Evolutionary conservation across 257 asterid genomes (phyloP).

Genomic region (Salvia rosmarinus): DNA sequence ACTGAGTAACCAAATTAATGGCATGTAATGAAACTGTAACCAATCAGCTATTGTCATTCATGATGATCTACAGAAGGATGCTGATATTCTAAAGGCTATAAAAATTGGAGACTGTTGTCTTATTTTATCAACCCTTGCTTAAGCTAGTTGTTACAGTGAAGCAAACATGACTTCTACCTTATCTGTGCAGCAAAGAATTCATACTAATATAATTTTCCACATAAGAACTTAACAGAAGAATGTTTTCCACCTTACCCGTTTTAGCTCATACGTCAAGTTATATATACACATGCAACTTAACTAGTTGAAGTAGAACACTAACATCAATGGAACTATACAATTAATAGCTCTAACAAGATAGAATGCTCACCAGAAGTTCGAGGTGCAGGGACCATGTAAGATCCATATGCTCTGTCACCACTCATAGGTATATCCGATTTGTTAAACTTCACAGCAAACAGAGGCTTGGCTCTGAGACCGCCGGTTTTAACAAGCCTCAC

Average conservation of each 20-base stretch:
- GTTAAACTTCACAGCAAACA: slow-evolving; percentile 74
- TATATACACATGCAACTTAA: slow-evolving; percentile 6
- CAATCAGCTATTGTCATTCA: neutral
- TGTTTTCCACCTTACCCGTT: slow-evolving; percentile 4
- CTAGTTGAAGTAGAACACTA: neutral
- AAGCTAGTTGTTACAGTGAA: neutral
- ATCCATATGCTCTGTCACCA: slow-evolving; percentile 74
- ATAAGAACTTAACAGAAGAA: slow-evolving; percentile 5
- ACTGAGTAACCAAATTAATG: too few relatives aligned
- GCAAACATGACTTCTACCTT: slow-evolving; percentile 1
- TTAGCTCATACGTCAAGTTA: neutral
- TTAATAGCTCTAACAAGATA: neutral
- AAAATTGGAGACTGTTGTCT: neutral
- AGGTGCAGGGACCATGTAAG: slow-evolving; percentile 68
- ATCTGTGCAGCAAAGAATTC: neutral
- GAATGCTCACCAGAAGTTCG: slow-evolving; percentile 64
- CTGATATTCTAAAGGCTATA: neutral
- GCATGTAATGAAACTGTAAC: neutral
- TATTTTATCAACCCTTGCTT: slow-evolving; percentile 1
- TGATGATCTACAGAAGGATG: neutral
- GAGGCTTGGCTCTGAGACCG: slow-evolving; percentile 86
- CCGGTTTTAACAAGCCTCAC: slow-evolving; percentile 82
- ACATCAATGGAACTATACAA: neutral
- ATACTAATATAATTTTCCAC: neutral
- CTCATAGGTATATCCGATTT: slow-evolving; percentile 73